Evolutionary conservation across 441 rosid species (phyloP), one percentile per base, ranked within the genome.

Genomic region (Pelargonium exstipulatum): DNA sequence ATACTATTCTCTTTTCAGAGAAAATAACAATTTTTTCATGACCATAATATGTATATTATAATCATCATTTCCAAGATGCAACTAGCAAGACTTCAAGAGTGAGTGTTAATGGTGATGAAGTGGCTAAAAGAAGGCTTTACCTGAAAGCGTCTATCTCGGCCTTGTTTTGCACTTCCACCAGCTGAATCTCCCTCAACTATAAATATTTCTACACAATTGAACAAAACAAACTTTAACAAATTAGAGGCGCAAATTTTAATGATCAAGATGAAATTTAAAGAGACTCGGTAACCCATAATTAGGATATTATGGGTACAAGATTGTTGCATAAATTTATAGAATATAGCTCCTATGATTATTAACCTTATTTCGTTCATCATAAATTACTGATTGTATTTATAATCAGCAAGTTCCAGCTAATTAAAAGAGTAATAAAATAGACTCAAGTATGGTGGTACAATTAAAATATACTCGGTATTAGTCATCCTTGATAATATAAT

Each of bases 141-240:
- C 91, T 95, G 99, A 81, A 92, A 92, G 60, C 96, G 91, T 76
- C 99, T 87, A 82, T 95, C 98, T 71, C 98, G 97, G 43, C 98
- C 99, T 77, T 92, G 99, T 83, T 95, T 95, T 46, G 98, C 99
- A 75, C 99, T 95, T 71, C 98, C 98, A 57, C 99, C 99, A 65
- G 97, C 99, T 18, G 98, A 95, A 82, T 95, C 97, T 66, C 99
- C 99, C 83, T 95, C 99, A 61, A 95, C 99, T 67, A 95, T 95
- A 78, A 86, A 92, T 79, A 90, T 92, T 84, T 95, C 97, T 87
- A 84, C 75, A 80, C 42, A 71, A 67, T 2, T 58, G 32, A 35
- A 43, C 8, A 53, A 45, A 43, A 57, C 37, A 66, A 49, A 64
- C 8, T 42, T 55, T 17, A 42, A 29, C 16, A 61, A 12, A 61